Conservation (phyloP, 805 yeast species). For the Diddensiella santjacobensis region DNA sequence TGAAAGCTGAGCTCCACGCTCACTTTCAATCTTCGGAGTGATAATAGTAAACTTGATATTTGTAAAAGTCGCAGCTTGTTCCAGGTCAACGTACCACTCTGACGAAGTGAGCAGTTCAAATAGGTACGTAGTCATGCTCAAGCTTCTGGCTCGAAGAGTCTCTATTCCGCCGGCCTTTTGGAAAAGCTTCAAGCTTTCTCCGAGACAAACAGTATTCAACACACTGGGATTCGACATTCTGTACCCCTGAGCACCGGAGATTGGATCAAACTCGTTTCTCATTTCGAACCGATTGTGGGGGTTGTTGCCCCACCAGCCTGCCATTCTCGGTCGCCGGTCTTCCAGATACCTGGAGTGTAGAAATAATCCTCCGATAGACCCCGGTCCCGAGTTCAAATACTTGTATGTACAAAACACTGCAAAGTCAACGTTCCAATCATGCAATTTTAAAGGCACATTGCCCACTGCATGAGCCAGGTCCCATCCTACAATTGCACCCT, state of each 20-base stretch:
- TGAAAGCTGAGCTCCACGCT: slow-evolving; percentile 82
- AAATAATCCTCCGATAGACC: slow-evolving; percentile 83
- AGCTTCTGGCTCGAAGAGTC: slow-evolving; percentile 52
- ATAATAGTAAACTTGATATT: slow-evolving; percentile 53
- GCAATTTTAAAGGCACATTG: slow-evolving; percentile 70
- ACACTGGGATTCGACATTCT: slow-evolving; percentile 91
- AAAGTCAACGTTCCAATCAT: slow-evolving; percentile 88
- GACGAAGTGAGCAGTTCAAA: slow-evolving; percentile 46
- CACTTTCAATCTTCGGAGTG: slow-evolving; percentile 58
- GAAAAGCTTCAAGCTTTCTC: slow-evolving; percentile 61
- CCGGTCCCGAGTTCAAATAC: slow-evolving; percentile 90
- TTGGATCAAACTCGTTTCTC: slow-evolving; percentile 75
- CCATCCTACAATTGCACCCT: slow-evolving; percentile 67
- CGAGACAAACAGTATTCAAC: slow-evolving; percentile 71
- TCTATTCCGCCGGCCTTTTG: slow-evolving; percentile 60
- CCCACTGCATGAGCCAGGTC: slow-evolving; percentile 95
- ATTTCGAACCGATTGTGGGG: slow-evolving; percentile 67
- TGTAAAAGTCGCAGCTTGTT: slow-evolving; percentile 8
- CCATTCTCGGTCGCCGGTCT: slow-evolving; percentile 57
- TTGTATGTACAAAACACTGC: slow-evolving; percentile 95
- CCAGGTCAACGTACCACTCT: slow-evolving; percentile 41
- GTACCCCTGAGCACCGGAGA: slow-evolving; percentile 80
- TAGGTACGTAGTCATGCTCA: slow-evolving; percentile 55
- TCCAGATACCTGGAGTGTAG: slow-evolving; percentile 52
- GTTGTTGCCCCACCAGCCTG: slow-evolving; percentile 98